Conservation (phyloP, 2,329 filamentous ascomycete genomes). For the Colletotrichum costaricense region DNA sequence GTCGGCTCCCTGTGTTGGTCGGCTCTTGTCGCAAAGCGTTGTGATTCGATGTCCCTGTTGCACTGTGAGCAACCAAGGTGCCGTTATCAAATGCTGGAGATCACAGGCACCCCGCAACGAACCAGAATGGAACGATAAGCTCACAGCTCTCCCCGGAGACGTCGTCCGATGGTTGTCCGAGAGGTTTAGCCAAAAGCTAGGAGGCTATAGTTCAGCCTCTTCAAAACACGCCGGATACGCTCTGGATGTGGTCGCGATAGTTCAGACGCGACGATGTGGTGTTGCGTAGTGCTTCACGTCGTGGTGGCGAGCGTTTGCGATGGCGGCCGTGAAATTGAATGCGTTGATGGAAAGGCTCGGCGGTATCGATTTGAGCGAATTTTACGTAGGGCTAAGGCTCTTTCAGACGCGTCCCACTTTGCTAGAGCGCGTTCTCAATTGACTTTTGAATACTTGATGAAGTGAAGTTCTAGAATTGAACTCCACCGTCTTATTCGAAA, state of each 20-base stretch:
- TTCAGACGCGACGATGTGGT: too few relatives aligned
- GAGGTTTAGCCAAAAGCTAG: not conserved
- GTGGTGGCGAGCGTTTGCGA: not conserved
- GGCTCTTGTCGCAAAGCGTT: not conserved
- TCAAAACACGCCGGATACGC: not conserved
- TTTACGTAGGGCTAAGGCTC: constrained; percentile 11
- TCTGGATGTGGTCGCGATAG: too few relatives aligned
- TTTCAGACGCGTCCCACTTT: constrained; percentile 29
- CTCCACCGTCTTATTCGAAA: too few relatives aligned
- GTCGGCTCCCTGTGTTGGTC: not conserved
- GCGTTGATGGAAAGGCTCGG: not conserved
- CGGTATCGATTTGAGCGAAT: not conserved
- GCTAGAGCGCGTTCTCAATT: not conserved
- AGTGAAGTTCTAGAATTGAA: too few relatives aligned
- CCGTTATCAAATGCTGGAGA: constrained; percentile 14
- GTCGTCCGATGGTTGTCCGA: constrained; percentile 12
- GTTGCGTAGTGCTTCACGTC: too few relatives aligned
- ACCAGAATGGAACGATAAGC: constrained; percentile 28
- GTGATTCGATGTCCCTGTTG: constrained; percentile 7
- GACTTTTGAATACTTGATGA: not conserved
- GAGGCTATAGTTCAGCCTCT: not conserved
- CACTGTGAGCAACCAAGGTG: constrained; percentile 20
- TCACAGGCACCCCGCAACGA: not conserved
- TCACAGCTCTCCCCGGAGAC: constrained; percentile 16
- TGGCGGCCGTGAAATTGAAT: not conserved